Percentiles rank a stretch among this genome's conserved stretches.
Conservation (phyloP, 1,139 yeast species). For the Taphrina populina region DNA sequence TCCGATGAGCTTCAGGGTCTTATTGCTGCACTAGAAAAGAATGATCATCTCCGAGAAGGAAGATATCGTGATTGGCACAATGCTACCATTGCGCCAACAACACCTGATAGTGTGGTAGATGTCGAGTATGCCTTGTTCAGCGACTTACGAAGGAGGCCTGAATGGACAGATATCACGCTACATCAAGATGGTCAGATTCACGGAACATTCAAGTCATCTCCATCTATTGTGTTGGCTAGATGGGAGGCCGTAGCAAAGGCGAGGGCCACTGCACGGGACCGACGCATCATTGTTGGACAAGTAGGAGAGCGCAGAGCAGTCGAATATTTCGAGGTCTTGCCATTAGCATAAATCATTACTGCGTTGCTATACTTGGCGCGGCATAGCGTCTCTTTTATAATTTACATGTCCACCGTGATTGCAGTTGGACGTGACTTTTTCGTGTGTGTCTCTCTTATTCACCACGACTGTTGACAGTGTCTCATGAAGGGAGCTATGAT, state of each 20-base stretch:
- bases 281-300: neutral
- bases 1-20: conserved; percentile 39
- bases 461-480: no score
- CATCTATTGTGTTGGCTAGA: neutral
- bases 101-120: neutral
- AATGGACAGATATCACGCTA: conserved; percentile 12
- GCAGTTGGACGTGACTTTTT: no score
- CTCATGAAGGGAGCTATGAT: no score
- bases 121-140: neutral
- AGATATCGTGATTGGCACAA: conserved; percentile 52
- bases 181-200: conserved; percentile 2
- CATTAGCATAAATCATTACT: no score
- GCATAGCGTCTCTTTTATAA: no score
- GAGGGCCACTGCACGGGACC: neutral
- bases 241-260: neutral
- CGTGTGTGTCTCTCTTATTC: no score
- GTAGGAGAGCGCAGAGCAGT: neutral
- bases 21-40: conserved; percentile 52
- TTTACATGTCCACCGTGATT: no score
- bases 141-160: neutral
- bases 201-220: neutral
- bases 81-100: neutral
- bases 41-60: conserved; percentile 70
- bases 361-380: no score
- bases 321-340: conserved; percentile 1